Conservation (phyloP, 345 rosid species). For the Rhodamnia argentea region DNA sequence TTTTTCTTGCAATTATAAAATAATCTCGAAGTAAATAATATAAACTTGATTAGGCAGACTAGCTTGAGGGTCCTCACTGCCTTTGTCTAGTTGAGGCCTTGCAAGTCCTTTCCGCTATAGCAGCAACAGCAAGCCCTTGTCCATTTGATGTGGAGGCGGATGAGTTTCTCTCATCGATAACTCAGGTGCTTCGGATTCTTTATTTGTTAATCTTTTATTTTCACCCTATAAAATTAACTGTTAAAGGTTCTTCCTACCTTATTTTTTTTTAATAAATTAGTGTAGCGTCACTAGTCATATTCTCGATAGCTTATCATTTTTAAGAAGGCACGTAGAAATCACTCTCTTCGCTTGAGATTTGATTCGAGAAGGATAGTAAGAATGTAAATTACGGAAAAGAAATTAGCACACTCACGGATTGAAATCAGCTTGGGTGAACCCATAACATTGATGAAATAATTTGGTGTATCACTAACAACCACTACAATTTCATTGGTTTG, state of each 20-base stretch:
- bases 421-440: not conserved
- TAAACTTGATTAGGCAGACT: not conserved
- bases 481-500: not conserved
- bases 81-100: not conserved
- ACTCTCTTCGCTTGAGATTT: not conserved
- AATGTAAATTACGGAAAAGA: too few relatives aligned
- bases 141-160: not conserved
- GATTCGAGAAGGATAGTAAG: too few relatives aligned
- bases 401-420: not conserved
- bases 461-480: not conserved
- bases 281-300: not conserved
- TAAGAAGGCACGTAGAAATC: too few relatives aligned
- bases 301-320: not conserved
- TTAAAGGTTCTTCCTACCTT: not conserved
- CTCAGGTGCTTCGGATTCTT: not conserved
- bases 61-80: accelerated
- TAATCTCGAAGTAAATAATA: not conserved
- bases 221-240: not conserved
- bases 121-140: not conserved
- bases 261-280: not conserved
- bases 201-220: not conserved
- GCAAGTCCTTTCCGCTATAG: not conserved
- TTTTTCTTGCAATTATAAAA: not conserved
- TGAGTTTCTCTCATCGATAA: too few relatives aligned
- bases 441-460: too few relatives aligned